phyloP scores from a whole-genome alignment of 352 stramenopile genomes.

The Pythium brachiatum region DNA sequence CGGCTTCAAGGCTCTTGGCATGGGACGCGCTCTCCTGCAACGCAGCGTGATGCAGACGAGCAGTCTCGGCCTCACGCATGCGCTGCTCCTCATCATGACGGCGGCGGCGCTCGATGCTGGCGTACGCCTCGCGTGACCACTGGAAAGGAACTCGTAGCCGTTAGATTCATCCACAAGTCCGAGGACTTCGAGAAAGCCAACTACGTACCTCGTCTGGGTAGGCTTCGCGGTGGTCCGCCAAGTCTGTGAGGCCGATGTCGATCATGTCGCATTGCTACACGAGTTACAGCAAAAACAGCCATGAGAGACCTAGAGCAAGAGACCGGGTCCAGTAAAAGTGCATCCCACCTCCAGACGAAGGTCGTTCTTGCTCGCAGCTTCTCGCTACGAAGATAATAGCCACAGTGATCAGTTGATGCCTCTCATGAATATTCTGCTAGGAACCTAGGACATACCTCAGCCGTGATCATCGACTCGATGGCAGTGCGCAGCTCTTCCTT shows the following conservation, averaged over 20 bases:
- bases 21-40: slow-evolving; percentile 71
- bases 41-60: slow-evolving; percentile 62
- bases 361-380: slow-evolving; percentile 60
- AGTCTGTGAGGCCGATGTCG: slow-evolving; percentile 71
- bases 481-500: slow-evolving; percentile 49
- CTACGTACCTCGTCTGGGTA: slow-evolving; percentile 64
- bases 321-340: neutral
- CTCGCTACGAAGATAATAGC: neutral
- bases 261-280: slow-evolving; percentile 79
- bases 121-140: slow-evolving; percentile 58
- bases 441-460: slow-evolving; percentile 56
- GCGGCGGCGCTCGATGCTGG: slow-evolving; percentile 49
- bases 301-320: too few species aligned
- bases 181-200: neutral
- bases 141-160: slow-evolving; percentile 10
- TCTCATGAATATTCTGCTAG: too few species aligned
- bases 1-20: slow-evolving; percentile 68
- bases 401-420: too few species aligned
- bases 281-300: slow-evolving; percentile 1
- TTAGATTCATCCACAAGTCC: neutral
- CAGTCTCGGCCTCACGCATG: slow-evolving; percentile 64
- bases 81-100: slow-evolving; percentile 65
- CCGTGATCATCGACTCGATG: slow-evolving; percentile 55
- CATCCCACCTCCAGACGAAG: slow-evolving; percentile 60
- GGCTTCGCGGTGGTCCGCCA: slow-evolving; percentile 61